Evolutionary conservation across 352 stramenopile species (phyloP).

Genomic region (Globisporangium nodosum): DNA sequence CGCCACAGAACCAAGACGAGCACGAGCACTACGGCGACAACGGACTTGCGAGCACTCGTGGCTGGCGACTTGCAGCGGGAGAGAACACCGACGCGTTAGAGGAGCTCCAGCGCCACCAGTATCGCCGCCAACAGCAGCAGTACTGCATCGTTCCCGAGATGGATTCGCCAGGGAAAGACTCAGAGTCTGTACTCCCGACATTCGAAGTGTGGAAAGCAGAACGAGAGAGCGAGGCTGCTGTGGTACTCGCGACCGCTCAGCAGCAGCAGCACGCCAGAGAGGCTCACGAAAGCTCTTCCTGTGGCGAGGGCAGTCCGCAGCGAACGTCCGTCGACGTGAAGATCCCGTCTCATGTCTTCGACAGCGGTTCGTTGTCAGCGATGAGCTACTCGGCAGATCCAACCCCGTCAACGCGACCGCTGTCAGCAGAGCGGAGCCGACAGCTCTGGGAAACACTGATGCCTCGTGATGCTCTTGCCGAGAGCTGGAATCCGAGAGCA

Average conservation of each 20-base stretch:
- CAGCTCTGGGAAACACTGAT: constrained; percentile 22
- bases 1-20: constrained; percentile 20
- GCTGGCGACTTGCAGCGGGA: background rate
- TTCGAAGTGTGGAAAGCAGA: constrained; percentile 22
- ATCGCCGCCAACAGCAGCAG: constrained; percentile 13
- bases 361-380: background rate
- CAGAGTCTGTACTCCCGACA: constrained; percentile 9
- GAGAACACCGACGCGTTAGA: constrained; percentile 12
- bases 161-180: constrained; percentile 11
- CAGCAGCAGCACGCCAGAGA: background rate
- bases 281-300: background rate
- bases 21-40: constrained; percentile 9
- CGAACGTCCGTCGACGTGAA: constrained; percentile 4
- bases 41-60: background rate
- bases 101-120: constrained; percentile 5
- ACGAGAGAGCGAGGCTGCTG: background rate
- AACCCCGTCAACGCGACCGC: background rate
- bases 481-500: background rate
- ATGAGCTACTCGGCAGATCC: background rate
- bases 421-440: constrained; percentile 17
- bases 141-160: constrained; percentile 10
- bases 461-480: background rate
- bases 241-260: background rate
- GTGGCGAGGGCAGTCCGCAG: constrained; percentile 2
- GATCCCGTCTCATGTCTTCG: constrained; percentile 10